Evolutionary conservation across 345 rosid genomes (phyloP).

Genomic region (Triadica sebifera): DNA sequence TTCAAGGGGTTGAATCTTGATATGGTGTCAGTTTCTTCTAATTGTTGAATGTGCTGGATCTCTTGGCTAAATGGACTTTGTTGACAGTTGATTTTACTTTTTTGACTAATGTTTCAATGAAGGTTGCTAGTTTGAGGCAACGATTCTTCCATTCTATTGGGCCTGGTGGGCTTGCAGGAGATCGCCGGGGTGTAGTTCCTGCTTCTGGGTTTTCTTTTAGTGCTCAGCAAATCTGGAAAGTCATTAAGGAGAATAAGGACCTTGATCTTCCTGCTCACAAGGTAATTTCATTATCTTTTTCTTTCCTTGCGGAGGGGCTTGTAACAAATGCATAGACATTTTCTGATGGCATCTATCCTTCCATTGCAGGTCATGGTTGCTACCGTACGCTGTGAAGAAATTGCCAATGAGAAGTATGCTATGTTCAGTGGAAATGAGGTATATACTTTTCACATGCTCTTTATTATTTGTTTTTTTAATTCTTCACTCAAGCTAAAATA

Average conservation of each 20-base stretch:
- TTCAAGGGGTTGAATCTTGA: neutral
- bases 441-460: constrained; percentile 17
- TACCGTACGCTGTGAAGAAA: constrained; percentile 98
- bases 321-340: neutral
- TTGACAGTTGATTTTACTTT: neutral
- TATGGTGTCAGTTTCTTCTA: neutral
- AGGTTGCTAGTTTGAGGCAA: constrained; percentile 90
- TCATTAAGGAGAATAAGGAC: constrained; percentile 95
- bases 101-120: constrained; percentile 25
- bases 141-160: constrained; percentile 85
- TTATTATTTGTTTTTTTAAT: neutral
- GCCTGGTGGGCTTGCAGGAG: constrained; percentile 99
- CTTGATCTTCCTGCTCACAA: constrained; percentile 99
- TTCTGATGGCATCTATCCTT: constrained; percentile 22
- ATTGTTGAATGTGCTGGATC: neutral
- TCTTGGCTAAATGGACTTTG: neutral
- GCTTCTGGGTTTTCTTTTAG: constrained; percentile 98
- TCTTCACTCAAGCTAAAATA: no score
- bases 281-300: constrained; percentile 41
- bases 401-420: constrained; percentile 70
- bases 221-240: constrained; percentile 87
- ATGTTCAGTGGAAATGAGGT: constrained; percentile 66
- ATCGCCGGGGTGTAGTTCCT: constrained; percentile 94
- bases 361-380: constrained; percentile 90
- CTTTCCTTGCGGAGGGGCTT: neutral